Evolutionary conservation across 2,329 filamentous ascomycete species (phyloP).

Genomic region (Kalaharituber pfeilii): DNA sequence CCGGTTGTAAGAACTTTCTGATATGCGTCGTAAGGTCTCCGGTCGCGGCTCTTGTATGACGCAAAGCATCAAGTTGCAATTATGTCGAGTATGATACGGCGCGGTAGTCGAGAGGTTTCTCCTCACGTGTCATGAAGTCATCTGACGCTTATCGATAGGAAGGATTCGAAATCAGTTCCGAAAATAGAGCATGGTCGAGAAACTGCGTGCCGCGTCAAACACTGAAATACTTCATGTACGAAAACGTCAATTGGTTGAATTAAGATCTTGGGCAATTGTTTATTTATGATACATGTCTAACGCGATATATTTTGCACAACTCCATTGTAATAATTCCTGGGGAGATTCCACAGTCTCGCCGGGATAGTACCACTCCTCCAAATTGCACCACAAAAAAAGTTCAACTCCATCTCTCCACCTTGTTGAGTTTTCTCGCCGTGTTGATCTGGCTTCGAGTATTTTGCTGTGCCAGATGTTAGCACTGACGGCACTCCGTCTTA

Average conservation of each 20-base stretch:
- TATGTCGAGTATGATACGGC: neutral
- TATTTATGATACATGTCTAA: too few species aligned
- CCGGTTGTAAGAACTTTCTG: neutral
- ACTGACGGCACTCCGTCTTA: neutral
- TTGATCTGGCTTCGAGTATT: conserved; percentile 58
- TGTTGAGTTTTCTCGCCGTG: conserved; percentile 46
- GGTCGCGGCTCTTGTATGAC: neutral
- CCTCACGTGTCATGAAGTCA: neutral
- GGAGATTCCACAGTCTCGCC: too few species aligned
- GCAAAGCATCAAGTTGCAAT: neutral
- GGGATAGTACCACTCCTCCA: too few species aligned
- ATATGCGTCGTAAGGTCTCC: neutral
- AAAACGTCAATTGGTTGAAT: too few species aligned
- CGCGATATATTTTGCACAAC: too few species aligned
- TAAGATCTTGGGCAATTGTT: too few species aligned
- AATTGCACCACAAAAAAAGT: neutral
- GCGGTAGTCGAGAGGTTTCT: conserved; percentile 6
- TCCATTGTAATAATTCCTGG: too few species aligned
- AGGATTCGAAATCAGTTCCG: too few species aligned
- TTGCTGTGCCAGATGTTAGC: conserved; percentile 32
- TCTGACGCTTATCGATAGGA: neutral
- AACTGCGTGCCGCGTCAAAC: too few species aligned
- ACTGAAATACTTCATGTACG: too few species aligned
- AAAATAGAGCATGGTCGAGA: too few species aligned
- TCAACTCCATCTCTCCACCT: conserved; percentile 33